phyloP scores from a whole-genome alignment of 257 asterid genomes.

The Avicennia marina region DNA sequence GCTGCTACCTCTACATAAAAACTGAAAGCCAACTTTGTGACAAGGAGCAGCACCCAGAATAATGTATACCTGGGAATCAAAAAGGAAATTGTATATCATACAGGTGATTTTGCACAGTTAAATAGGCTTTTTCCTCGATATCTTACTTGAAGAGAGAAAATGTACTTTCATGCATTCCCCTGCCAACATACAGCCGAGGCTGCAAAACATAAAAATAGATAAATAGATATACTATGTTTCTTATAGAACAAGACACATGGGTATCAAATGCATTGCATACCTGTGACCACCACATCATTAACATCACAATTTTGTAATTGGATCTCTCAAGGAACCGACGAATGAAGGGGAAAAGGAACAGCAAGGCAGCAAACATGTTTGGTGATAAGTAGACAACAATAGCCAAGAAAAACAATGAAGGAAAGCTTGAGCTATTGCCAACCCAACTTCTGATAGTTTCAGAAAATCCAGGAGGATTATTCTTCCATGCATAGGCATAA shows the following conservation, averaged over 20 bases:
- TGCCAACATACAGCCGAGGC: constrained; percentile 99
- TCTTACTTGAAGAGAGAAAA: constrained; percentile 95
- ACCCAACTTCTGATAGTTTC: constrained; percentile 67
- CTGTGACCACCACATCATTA: constrained; percentile 99
- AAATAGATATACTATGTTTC: constrained; percentile 16
- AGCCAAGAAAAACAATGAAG: constrained; percentile 67
- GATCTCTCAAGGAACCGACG: constrained; percentile 92
- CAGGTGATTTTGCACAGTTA: constrained; percentile 8
- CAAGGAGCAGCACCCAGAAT: constrained; percentile 83
- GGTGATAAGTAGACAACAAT: constrained; percentile 70
- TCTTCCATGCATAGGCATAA: constrained; percentile 71
- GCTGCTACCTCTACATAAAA: constrained; percentile 71
- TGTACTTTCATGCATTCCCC: constrained; percentile 99
- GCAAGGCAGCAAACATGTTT: constrained; percentile 61
- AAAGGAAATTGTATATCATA: constrained; percentile 14
- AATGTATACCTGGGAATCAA: constrained; percentile 63
- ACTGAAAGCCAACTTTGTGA: constrained; percentile 84
- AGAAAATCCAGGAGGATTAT: constrained; percentile 62
- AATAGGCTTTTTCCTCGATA: constrained; percentile 1
- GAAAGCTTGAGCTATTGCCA: constrained; percentile 54
- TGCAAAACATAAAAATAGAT: constrained; percentile 32
- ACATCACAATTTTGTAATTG: constrained; percentile 81
- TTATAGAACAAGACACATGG: constrained; percentile 1
- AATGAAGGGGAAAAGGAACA: constrained; percentile 67
- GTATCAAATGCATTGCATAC: constrained; percentile 29